Base-by-base conservation (phyloP, 2,329 filamentous ascomycete species). In the Stagonosporopsis tanaceti region DNA sequence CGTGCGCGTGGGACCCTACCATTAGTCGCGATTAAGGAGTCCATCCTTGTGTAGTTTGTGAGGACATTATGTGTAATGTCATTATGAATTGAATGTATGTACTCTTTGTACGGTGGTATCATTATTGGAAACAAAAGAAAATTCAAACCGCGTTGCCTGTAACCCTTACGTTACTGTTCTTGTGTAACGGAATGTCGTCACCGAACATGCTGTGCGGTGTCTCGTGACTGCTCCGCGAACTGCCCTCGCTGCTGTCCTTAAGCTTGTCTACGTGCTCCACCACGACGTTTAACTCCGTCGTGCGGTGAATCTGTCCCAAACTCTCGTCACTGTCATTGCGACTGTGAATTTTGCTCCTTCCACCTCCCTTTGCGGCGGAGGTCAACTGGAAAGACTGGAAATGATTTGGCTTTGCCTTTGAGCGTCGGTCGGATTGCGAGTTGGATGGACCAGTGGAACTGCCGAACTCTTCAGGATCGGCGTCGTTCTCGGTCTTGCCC, bases 1-100 rank as follows among this genome's bases (percentile, higher is more conserved):
- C 84, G 42, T 85, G 84, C 61, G 77, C 82, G 48, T 87, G 85
- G 85, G 85, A 87, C 72, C 86, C 85, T 7, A 82, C 81, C 0
- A 73, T 69, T 12, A 78, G 71, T 59, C 63, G 58, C 48, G 78
- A 80, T 63, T 79, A 67, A 65, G 71, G 41, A 6, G 11, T 6
- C 12, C 15, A 12, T 4, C 8, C 17, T 25, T 35, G 20, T 27
- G 20, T 14, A 6, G 45, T 17, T 9, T 11, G 4, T 11, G n/a
- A n/a, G 2, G 24, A 41, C 2, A 7, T n/a, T 14, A 11, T 4
- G 20, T 48, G 28, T 72, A 57, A 42, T 45, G 9, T 54, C 42
- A 28, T 34, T 20, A 22, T 37, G 15, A 52, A 53, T 34, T 35
- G 24, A 39, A 40, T 9, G 28, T 24, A 2, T 45, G 27, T 57